These are phyloP conservation scores for Hanseniaspora taiwanica DNA, from an alignment of 805 yeast genomes.

Conservation along the genomic window DNA sequence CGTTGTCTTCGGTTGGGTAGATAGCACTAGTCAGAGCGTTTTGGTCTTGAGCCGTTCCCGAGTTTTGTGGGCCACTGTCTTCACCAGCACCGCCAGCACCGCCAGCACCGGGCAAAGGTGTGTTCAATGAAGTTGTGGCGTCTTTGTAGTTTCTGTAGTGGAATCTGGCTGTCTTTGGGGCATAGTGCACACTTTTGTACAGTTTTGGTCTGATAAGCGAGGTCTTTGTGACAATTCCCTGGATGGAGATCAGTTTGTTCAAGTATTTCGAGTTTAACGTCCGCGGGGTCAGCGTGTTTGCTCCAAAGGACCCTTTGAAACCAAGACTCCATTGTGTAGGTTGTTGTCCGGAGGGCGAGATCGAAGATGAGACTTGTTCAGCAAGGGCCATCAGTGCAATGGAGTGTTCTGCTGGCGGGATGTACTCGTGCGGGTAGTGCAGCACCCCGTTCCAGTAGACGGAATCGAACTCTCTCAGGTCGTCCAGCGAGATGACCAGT, in stretches of 20 bases:
- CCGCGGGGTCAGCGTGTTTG: constrained; percentile 76
- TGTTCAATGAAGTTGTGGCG: constrained; percentile 65
- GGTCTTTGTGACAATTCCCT: constrained; percentile 91
- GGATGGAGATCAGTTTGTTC: constrained; percentile 68
- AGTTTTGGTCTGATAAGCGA: constrained; percentile 91
- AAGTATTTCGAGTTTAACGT: constrained; percentile 65
- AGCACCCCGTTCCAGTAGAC: constrained; percentile 68
- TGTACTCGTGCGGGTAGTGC: constrained; percentile 63
- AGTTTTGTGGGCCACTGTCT: constrained; percentile 11
- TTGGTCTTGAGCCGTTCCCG: constrained; percentile 1
- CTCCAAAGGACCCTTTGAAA: constrained; percentile 85
- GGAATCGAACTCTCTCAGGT: constrained; percentile 69
- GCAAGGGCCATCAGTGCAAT: constrained; percentile 66
- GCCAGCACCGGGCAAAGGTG: constrained; percentile 5
- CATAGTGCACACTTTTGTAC: constrained; percentile 76
- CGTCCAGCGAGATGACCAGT: constrained; percentile 69
- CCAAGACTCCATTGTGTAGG: constrained; percentile 53
- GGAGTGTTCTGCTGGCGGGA: constrained; percentile 86
- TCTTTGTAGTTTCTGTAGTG: constrained; percentile 89
- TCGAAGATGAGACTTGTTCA: constrained; percentile 25
- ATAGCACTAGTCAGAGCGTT: constrained; percentile 47
- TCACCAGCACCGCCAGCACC: not conserved
- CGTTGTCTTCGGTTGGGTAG: constrained; percentile 86
- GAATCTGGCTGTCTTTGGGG: constrained; percentile 47
- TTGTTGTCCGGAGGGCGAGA: constrained; percentile 17